Conservation (phyloP, 2,329 filamentous ascomycete genomes). For the Raffaelea deltoideospora region DNA sequence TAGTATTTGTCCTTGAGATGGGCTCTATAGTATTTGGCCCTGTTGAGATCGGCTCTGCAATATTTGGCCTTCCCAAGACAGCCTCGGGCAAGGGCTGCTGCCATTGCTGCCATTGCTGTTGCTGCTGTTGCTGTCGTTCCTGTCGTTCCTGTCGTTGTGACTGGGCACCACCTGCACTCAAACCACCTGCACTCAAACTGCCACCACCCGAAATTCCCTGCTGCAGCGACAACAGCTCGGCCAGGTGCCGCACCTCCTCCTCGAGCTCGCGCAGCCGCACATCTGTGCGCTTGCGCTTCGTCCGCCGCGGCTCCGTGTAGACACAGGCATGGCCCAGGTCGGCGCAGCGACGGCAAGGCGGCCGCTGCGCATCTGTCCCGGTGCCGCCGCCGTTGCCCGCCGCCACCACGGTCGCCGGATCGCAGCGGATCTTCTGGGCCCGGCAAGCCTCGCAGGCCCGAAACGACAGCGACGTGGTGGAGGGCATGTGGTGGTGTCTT, state of each 20-base stretch:
- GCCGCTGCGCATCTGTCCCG: constrained; percentile 1
- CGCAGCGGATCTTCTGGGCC: constrained; percentile 5
- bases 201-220: too few relatives aligned
- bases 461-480: not conserved
- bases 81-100: not conserved
- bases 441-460: constrained; percentile 6
- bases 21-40: not conserved
- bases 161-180: too few relatives aligned
- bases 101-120: not conserved
- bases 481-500: not conserved
- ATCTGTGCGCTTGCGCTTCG: constrained; percentile 26
- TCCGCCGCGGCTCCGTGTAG: constrained; percentile 6
- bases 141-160: too few relatives aligned
- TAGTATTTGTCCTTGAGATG: not conserved
- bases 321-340: constrained; percentile 3
- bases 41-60: not conserved
- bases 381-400: not conserved
- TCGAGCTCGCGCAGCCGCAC: constrained; percentile 64
- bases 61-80: not conserved
- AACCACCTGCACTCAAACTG: too few relatives aligned
- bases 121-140: not conserved
- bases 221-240: constrained; percentile 3
- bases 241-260: constrained; percentile 54
- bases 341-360: constrained; percentile 4
- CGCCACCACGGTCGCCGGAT: constrained; percentile 1